phyloP scores from a whole-genome alignment of 2,329 filamentous ascomycete genomes.

The Aspergillus sp. region DNA sequence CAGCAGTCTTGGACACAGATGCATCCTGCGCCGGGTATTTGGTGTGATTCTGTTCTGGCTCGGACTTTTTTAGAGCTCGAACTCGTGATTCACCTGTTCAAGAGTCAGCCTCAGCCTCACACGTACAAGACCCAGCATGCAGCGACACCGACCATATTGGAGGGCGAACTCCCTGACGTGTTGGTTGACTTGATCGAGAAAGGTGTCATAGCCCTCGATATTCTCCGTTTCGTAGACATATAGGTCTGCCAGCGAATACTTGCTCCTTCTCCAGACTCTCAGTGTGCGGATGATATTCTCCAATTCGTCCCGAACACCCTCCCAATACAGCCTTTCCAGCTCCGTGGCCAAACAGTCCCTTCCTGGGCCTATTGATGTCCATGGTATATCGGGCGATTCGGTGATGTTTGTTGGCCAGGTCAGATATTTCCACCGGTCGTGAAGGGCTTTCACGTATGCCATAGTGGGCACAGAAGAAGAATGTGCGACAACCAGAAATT shows the following conservation, averaged over 20 bases:
- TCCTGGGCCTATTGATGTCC: conserved; percentile 9
- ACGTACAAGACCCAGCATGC: not conserved
- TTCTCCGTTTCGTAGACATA: conserved; percentile 27
- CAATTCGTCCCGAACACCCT: conserved; percentile 35
- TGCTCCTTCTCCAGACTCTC: conserved; percentile 29
- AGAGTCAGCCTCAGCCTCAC: not conserved
- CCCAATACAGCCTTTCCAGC: conserved; percentile 39
- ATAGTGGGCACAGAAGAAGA: not conserved
- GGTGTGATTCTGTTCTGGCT: no score
- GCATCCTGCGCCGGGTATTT: no score
- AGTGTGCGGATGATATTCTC: conserved; percentile 36
- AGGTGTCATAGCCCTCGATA: conserved; percentile 42
- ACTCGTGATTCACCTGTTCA: no score
- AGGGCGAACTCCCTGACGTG: conserved; percentile 28
- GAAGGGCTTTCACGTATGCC: not conserved
- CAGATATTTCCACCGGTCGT: not conserved
- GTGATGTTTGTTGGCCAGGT: conserved; percentile 1
- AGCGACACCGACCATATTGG: conserved; percentile 14
- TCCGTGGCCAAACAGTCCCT: conserved; percentile 20
- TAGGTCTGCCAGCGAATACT: conserved; percentile 14
- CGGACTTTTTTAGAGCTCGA: no score
- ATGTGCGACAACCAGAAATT: not conserved
- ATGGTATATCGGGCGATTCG: not conserved
- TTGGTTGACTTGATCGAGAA: conserved; percentile 38
- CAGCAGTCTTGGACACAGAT: no score